A percentile compares a stretch with the other conserved stretches of the same genome.
phyloP scores from a whole-genome alignment of 2,329 filamentous ascomycete genomes.

The Sporothrix mexicana region DNA sequence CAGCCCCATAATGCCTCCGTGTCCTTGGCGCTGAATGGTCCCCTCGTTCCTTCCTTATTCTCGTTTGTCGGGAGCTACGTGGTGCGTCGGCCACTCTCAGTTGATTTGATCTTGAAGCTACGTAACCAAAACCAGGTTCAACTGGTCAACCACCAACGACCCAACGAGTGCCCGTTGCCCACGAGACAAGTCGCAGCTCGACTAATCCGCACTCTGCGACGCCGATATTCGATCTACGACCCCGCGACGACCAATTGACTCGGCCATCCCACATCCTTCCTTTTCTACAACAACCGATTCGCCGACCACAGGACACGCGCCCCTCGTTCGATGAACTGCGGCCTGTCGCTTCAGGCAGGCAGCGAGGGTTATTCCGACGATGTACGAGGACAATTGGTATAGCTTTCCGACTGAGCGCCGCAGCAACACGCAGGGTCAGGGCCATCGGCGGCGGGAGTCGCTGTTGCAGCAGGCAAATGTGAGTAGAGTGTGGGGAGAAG shows the following conservation, averaged over 20 bases:
- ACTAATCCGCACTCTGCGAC: no score
- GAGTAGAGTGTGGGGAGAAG: conserved; percentile 39
- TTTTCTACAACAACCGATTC: not conserved
- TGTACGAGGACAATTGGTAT: conserved; percentile 89
- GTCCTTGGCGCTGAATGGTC: conserved; percentile 11
- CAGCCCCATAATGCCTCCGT: conserved; percentile 18
- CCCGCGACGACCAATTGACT: not conserved
- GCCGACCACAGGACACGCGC: not conserved
- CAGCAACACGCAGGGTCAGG: conserved; percentile 51
- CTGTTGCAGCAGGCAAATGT: conserved; percentile 72
- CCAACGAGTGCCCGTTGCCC: no score
- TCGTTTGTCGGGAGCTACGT: conserved; percentile 25
- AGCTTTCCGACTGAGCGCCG: conserved; percentile 70
- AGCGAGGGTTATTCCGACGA: conserved; percentile 44
- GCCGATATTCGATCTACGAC: not conserved
- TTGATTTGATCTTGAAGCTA: no score
- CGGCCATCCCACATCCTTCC: not conserved
- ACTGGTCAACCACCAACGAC: no score
- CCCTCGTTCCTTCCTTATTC: not conserved
- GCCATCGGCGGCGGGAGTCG: conserved; percentile 71
- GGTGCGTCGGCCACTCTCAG: not conserved
- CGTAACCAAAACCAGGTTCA: no score
- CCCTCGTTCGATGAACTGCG: conserved; percentile 1
- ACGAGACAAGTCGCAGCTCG: no score
- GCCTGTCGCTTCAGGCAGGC: conserved; percentile 6